Evolutionary conservation across 805 yeast species (phyloP).

Genomic region (Henningerozyma blattae): DNA sequence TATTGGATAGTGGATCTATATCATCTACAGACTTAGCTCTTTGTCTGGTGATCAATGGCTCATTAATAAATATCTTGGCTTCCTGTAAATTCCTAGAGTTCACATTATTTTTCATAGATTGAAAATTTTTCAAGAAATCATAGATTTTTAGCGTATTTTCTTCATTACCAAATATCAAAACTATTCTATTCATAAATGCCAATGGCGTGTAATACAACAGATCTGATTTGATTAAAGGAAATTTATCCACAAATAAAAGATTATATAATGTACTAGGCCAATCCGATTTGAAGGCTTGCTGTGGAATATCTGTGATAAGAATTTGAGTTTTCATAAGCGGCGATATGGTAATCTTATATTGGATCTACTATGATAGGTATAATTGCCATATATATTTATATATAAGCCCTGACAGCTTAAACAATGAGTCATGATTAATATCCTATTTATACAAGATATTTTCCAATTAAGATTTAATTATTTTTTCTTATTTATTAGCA

Average conservation of each 20-base stretch:
- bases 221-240: constrained; percentile 13
- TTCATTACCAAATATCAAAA: constrained; percentile 24
- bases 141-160: constrained; percentile 14
- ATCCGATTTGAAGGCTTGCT: constrained; percentile 10
- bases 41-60: constrained; percentile 23
- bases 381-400: too few species aligned
- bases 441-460: too few species aligned
- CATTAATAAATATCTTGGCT: constrained; percentile 21
- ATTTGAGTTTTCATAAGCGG: constrained; percentile 16
- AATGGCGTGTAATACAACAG: constrained; percentile 28
- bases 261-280: constrained; percentile 19
- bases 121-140: constrained; percentile 8
- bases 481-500: too few species aligned
- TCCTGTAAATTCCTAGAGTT: constrained; percentile 7
- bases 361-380: too few species aligned
- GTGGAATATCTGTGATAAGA: constrained; percentile 22
- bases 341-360: too few species aligned
- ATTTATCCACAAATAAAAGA: constrained; percentile 13
- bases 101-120: constrained; percentile 5
- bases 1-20: background rate
- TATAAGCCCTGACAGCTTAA: too few species aligned
- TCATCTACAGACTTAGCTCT: constrained; percentile 14
- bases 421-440: too few species aligned
- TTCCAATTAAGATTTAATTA: too few species aligned
- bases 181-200: constrained; percentile 32